Evolutionary conservation across 352 stramenopile species (phyloP).

Genomic region (Sclerospora graminicola): DNA sequence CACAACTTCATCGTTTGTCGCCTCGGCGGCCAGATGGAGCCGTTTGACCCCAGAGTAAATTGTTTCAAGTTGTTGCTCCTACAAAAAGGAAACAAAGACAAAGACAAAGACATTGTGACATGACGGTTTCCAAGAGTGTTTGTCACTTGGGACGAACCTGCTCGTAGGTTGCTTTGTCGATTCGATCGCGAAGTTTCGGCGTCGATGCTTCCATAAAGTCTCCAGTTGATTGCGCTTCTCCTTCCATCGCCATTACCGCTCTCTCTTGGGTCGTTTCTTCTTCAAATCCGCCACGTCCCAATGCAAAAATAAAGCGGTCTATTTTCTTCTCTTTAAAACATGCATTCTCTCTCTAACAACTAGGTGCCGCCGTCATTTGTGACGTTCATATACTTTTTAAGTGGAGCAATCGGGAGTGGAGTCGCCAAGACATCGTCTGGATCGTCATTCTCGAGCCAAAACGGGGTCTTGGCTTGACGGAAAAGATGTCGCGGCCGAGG

Average conservation of each 20-base stretch:
- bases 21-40: slow-evolving; percentile 43
- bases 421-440: slow-evolving; percentile 21
- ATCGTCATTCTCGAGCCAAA: slow-evolving; percentile 18
- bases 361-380: too few species aligned
- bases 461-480: slow-evolving; percentile 35
- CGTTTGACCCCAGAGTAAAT: slow-evolving; percentile 38
- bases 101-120: too few species aligned
- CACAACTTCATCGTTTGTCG: slow-evolving; percentile 48
- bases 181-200: slow-evolving; percentile 39
- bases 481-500: slow-evolving; percentile 47
- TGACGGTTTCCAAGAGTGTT: too few species aligned
- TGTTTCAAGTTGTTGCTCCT: slow-evolving; percentile 52
- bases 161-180: slow-evolving; percentile 30
- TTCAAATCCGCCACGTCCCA: slow-evolving; percentile 22
- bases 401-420: slow-evolving; percentile 46
- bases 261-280: too few species aligned
- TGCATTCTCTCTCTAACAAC: too few species aligned
- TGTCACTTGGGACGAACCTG: slow-evolving; percentile 26
- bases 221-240: slow-evolving; percentile 16
- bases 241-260: slow-evolving; percentile 12
- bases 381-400: slow-evolving; percentile 73
- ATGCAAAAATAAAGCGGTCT: too few species aligned
- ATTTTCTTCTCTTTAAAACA: too few species aligned
- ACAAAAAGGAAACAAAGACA: too few species aligned
- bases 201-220: slow-evolving; percentile 40